Evolutionary conservation across 495 filamentous ascomycete species (phyloP).

Genomic region (Evansstolkia leycettana): DNA sequence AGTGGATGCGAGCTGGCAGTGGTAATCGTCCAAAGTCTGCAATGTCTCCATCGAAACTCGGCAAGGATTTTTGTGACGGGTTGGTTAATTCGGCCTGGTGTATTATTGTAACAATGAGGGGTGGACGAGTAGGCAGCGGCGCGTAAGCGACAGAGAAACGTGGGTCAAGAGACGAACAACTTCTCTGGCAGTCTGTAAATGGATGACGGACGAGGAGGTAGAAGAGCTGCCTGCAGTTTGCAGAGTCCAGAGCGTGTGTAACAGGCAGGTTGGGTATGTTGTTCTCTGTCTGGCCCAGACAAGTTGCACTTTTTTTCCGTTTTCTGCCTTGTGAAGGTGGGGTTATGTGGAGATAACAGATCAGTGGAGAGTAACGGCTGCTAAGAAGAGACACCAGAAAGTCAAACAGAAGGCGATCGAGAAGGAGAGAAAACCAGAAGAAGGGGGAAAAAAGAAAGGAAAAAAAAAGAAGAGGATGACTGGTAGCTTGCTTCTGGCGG

Average conservation of each 20-base stretch:
- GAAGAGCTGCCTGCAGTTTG: neutral
- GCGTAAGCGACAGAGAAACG: neutral
- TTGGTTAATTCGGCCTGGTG: constrained; percentile 5
- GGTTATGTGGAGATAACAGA: neutral
- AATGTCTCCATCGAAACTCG: constrained; percentile 16
- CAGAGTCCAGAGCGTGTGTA: neutral
- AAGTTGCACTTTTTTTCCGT: neutral
- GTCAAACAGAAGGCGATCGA: neutral
- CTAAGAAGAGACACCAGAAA: neutral
- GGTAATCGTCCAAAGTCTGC: constrained; percentile 11
- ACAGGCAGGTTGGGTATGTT: neutral
- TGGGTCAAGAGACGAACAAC: neutral
- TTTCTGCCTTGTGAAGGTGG: neutral
- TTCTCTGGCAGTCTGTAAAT: constrained; percentile 1
- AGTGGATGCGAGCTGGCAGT: constrained; percentile 8
- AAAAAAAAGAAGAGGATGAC: neutral
- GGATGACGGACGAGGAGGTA: neutral
- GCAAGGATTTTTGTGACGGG: neutral
- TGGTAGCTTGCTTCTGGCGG: too few relatives aligned
- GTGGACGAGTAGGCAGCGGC: too few relatives aligned
- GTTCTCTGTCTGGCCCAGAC: neutral
- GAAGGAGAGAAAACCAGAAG: neutral
- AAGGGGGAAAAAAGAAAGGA: neutral
- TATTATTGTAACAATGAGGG: constrained; percentile 1
- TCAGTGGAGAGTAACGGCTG: neutral